phyloP scores from a whole-genome alignment of 2,329 filamentous ascomycete genomes.

The Cladosporium oxysporum region DNA sequence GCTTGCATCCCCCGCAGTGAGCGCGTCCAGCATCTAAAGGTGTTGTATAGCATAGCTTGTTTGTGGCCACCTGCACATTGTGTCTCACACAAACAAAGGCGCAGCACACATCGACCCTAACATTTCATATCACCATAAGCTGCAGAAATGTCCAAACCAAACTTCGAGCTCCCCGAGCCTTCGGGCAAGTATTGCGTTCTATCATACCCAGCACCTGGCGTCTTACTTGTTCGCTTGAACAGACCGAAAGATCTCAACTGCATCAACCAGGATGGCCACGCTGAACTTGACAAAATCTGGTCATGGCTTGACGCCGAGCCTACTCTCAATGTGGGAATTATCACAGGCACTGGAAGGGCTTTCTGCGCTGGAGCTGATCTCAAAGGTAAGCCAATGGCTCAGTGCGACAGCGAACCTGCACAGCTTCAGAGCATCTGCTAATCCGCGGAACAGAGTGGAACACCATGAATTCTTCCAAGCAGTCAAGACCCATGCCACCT shows the following conservation, averaged over 20 bases:
- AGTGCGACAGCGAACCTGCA: not conserved
- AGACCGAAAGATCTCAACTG: constrained; percentile 40
- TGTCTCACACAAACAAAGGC: not conserved
- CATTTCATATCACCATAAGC: not conserved
- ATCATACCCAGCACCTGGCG: constrained; percentile 36
- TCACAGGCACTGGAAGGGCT: constrained; percentile 39
- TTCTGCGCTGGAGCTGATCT: constrained; percentile 42
- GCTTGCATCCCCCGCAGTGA: not conserved
- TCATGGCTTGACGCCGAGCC: constrained; percentile 38
- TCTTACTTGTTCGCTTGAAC: constrained; percentile 39
- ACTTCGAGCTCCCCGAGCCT: constrained; percentile 28
- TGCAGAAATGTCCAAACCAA: constrained; percentile 23
- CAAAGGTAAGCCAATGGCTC: constrained; percentile 31
- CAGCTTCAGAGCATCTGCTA: not conserved
- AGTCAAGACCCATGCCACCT: constrained; percentile 32
- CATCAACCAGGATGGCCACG: constrained; percentile 36
- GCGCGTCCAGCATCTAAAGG: not conserved
- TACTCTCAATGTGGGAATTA: constrained; percentile 34
- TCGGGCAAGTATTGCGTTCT: constrained; percentile 31
- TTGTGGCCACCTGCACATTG: not conserved
- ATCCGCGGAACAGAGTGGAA: constrained; percentile 35
- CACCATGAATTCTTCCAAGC: constrained; percentile 30
- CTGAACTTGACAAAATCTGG: constrained; percentile 37
- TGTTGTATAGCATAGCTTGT: not conserved
- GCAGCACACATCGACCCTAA: not conserved